Base-by-base conservation (phyloP, 164 flowering plant genomes). In the Magnolia sinica region DNA sequence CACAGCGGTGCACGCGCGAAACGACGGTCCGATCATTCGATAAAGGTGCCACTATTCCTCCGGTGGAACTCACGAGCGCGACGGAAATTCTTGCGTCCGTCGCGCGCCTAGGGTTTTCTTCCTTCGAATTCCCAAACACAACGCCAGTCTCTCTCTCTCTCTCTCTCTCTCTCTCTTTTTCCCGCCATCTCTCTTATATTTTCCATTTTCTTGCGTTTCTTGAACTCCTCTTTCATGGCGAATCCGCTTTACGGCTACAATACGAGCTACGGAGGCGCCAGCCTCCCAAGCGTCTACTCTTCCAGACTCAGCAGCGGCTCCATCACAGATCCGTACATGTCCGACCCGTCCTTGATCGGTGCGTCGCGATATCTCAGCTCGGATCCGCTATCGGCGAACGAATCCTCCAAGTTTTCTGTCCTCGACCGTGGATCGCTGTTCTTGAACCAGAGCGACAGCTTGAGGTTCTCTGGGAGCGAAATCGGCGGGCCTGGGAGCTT, bases 161-260 rank as follows among this genome's bases (percentile, higher is more conserved):
- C 16, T 31, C 31, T 6, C n/a, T 19, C 31, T 27, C 29, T 24
- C 11, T 68, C 2, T 1, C 37, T 13, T 31, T 68, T 31, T 29
- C 29, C 18, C 19, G 45, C 29, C 16, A 14, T 29, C 16, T 68
- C 2, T 66, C 6, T 64, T 64, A 4, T 29, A 37, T 8, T 66
- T 9, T 22, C 37, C 14, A 1, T 7, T 65, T 52, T 16, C 18
- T 11, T 11, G 61, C 4, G 13, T 55, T 55, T 16, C 13, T 55
- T 55, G 61, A 55, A 11, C 13, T 11, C 11, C 27, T 31, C 66
- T 14, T 69, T 50, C 23, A 87, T 87, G 87, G 81, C 85, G 75
- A 85, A 85, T 71, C 83, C 79, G 72, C 74, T 83, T 23, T 82
- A 82, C 76, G 77, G 75, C 73, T 82, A 81, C 77, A 79, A 76